Base-by-base conservation (phyloP, 2,329 filamentous ascomycete genomes). In the Westerdykella aurantiaca region DNA sequence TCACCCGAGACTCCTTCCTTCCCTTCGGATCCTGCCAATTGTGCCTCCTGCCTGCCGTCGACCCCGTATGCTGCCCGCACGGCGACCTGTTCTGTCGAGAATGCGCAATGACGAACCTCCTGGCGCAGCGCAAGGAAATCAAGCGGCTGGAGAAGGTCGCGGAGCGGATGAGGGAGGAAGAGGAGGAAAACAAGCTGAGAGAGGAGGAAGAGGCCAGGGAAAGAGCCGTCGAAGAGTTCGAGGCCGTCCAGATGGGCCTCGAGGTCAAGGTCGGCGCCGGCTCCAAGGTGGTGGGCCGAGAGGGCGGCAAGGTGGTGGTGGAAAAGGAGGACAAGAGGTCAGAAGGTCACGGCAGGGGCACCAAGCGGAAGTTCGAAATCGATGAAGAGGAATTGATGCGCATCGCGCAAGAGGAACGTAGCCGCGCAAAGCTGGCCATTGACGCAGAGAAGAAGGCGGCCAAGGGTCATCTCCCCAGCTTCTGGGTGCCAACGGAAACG, bases 1-100 rank as follows among this genome's bases (percentile, higher is more conserved):
- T 97, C 29, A 83, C 80, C 17, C 85, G 91, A 60, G 93, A 97
- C 63, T 93, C 87, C 44, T 97, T 95, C 68, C 81, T 97, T 10
- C 84, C 88, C 5, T 95, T 97, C 66, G 88, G 85, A 42, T 88
- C 85, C 17, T 98, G 91, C 72, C 81, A 84, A 42, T 77, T 98
- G 22, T 98, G 91, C 61, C 82, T 97, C 13, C 80, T 89, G 47
- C 79, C 84, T 6, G 86, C 90, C 16, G 80, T 84, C 23, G 81
- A 88, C 38, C 90, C 93, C 0, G 88, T 96, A 31, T 82, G 88
- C 17, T 97, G 91, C 67, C 73, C 69, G 2, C 49, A 52, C 11
- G 91, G 91, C 48, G 90, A 97, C 67, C 76, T 98, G 12, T 97
- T 97, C 72, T 98, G 91, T 67, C 83, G 88, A 55, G 93, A 97